Percentiles rank a stretch among this genome's conserved stretches.
Conservation (phyloP, 176 grass and related monocot species). For the Areca catechu region DNA sequence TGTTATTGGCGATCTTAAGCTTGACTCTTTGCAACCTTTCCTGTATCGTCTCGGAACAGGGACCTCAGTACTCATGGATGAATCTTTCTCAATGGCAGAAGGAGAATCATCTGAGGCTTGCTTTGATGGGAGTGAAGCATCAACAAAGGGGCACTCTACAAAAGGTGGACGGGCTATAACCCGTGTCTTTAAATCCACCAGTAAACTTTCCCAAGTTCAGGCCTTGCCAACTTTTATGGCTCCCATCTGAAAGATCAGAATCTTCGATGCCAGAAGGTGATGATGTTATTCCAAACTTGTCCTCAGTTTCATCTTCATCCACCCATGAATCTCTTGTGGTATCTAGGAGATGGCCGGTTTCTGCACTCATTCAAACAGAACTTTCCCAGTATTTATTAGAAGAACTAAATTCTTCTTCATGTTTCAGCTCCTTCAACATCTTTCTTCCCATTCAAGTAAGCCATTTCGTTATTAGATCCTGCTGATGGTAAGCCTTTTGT, state of each 20-base stretch:
- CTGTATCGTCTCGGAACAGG: neutral
- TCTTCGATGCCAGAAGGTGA: neutral
- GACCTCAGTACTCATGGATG: neutral
- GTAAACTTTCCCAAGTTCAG: neutral
- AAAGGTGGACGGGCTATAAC: neutral
- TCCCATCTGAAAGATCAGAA: neutral
- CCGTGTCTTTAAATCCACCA: conserved; percentile 1
- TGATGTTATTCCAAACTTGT: too few relatives aligned
- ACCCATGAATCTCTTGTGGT: conserved; percentile 8
- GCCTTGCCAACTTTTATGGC: neutral
- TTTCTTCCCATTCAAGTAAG: conserved; percentile 7
- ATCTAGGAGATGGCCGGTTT: conserved; percentile 5
- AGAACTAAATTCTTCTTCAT: conserved; percentile 26
- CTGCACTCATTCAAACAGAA: conserved; percentile 21
- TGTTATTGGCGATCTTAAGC: neutral
- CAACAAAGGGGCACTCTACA: neutral
- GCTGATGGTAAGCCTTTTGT: conserved; percentile 1
- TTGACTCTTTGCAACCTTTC: neutral
- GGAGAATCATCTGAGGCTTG: neutral
- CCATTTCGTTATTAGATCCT: conserved; percentile 1
- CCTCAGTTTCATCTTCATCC: conserved; percentile 12
- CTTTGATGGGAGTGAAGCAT: neutral
- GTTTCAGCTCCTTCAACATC: conserved; percentile 9
- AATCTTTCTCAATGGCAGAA: neutral
- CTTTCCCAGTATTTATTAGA: conserved; percentile 21